Evolutionary conservation across 176 grass and related monocot genomes (phyloP).

Genomic region (Puccinellia tenuiflora): DNA sequence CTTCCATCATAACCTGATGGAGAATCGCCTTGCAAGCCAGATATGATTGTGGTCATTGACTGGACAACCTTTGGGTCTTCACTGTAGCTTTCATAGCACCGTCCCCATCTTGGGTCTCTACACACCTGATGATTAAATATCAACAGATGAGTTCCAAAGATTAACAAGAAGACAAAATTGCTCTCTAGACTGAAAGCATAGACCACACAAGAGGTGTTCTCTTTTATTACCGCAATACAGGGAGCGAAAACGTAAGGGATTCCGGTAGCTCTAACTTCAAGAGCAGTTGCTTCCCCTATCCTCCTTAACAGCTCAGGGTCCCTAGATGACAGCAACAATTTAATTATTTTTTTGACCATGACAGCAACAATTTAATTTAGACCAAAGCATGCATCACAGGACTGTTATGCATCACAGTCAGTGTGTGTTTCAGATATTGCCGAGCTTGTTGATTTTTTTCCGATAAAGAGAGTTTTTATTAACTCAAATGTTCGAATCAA

Average conservation of each 20-base stretch:
- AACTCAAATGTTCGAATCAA: too few species aligned
- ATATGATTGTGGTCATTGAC: slow-evolving; percentile 47
- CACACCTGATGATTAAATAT: slow-evolving; percentile 44
- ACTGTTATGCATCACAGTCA: background rate
- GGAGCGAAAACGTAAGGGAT: too few species aligned
- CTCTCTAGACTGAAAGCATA: background rate
- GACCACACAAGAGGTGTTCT: background rate
- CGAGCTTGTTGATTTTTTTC: background rate
- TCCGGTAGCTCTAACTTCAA: too few species aligned
- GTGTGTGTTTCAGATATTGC: background rate
- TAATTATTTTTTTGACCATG: too few species aligned
- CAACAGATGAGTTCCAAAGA: background rate
- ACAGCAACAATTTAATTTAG: too few species aligned
- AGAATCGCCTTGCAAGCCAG: slow-evolving; percentile 58
- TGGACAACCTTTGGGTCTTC: slow-evolving; percentile 59
- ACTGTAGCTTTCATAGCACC: slow-evolving; percentile 71
- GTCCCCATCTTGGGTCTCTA: slow-evolving; percentile 87
- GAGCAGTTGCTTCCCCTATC: too few species aligned
- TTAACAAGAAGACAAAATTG: background rate
- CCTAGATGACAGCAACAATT: slow-evolving; percentile 16
- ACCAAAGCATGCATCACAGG: background rate
- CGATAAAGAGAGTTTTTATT: too few species aligned
- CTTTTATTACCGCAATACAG: slow-evolving; percentile 39
- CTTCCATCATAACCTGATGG: slow-evolving; percentile 22
- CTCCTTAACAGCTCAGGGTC: slow-evolving; percentile 52